Evolutionary conservation across 495 filamentous ascomycete genomes (phyloP), one percentile per base, ranked within the genome.

Genomic region (Xylaria longipes): DNA sequence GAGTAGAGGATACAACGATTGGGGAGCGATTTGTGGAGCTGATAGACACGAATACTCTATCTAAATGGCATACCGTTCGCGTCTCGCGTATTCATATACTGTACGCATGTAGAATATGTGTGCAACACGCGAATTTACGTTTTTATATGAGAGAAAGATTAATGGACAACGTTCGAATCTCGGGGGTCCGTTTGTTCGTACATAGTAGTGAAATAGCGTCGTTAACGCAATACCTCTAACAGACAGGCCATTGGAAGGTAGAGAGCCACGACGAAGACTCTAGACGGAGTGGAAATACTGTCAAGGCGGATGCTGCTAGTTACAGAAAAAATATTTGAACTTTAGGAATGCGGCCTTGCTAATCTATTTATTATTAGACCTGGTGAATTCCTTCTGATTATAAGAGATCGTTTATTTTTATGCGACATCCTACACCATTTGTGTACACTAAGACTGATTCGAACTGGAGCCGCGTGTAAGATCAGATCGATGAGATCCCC

Each of bases 1-100:
- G 15, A 27, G 33, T 9, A 33, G 37, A 45, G 5, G 14, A 46
- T 41, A 65, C 2, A 46, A 48, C 15, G 48, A 35, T 17, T 67
- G 65, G 48, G 11, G 45, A 66, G n/a, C 27, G 27, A 54, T n/a
- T 41, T 67, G 65, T 67, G 65, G 48, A 56, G 48, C 35, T 39
- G 22, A 29, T 56, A 14, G 22, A 29, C 33, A 43, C 5, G 14
- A 17, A 63, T 6, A 5, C 25, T 41, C n/a, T 43, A 17, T 41
- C n/a, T 43, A 17, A 5, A 29, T 43, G 11, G 57, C 52, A 29
- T 31, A n/a, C 33, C 2, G 9, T 37, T 35, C 57, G 29, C 11
- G 1, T 41, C 7, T 25, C 12, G n/a, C n/a, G n/a, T n/a, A 25
- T 1, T 22, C 25, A 17, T 43, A 2, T 8, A 5, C 45, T 43